Evolutionary conservation across 208 protist genomes (phyloP).

Genomic region (Leishmania amazonensis): DNA sequence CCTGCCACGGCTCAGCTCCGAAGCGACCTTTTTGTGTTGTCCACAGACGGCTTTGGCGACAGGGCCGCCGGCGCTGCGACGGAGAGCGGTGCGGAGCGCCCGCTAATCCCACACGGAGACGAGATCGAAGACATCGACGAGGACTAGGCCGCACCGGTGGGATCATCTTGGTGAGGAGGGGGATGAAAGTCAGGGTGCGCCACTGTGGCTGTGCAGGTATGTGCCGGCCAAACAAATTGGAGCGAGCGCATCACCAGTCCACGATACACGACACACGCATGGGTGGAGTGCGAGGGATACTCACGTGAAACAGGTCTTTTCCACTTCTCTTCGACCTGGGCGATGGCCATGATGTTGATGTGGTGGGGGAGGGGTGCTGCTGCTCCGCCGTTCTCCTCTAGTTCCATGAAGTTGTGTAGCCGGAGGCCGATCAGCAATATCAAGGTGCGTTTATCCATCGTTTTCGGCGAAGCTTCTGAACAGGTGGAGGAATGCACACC

Average conservation of each 20-base stretch:
- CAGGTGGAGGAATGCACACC: too few relatives aligned
- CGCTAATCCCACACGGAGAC: conserved; percentile 27
- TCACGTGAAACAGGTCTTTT: not conserved
- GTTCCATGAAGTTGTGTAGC: not conserved
- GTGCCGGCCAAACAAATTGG: not conserved
- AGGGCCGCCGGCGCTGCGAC: not conserved
- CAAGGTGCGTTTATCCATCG: not conserved
- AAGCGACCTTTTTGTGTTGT: conserved; percentile 4
- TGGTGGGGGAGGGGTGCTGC: not conserved
- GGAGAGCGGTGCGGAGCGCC: not conserved
- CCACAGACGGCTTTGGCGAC: too few relatives aligned
- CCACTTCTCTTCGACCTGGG: not conserved
- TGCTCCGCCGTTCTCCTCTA: not conserved
- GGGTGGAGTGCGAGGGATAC: not conserved
- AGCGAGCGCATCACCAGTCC: not conserved
- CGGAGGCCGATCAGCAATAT: not conserved
- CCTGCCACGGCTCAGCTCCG: conserved; percentile 15
- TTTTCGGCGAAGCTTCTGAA: not conserved
- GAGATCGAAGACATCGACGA: conserved; percentile 25
- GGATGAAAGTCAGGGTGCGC: not conserved
- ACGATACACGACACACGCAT: not conserved
- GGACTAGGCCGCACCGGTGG: not conserved
- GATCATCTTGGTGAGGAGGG: not conserved
- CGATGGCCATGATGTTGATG: too few relatives aligned
- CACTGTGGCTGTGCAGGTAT: not conserved